These are phyloP conservation scores for Trebouxia sp. DNA, from an alignment of 139 green algal genomes.

Conservation along the genomic window DNA sequence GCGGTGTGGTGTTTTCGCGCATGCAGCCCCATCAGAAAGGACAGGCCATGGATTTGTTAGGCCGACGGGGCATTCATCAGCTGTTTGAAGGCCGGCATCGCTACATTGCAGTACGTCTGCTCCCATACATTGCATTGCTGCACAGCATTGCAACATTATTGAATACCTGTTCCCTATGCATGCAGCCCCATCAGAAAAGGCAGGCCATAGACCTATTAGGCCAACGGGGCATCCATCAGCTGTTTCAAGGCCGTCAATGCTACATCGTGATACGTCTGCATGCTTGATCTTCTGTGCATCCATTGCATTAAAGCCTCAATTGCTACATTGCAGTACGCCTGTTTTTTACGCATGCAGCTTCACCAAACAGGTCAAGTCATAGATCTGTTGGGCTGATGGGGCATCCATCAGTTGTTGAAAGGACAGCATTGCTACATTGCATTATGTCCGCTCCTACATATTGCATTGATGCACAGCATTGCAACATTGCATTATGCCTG, in stretches of 20 bases:
- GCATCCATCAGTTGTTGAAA: background rate
- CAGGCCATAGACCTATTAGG: no score
- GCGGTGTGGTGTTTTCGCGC: background rate
- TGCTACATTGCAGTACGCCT: no score
- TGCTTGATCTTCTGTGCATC: no score
- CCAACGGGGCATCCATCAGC: no score
- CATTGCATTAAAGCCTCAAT: no score
- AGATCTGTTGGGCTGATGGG: background rate
- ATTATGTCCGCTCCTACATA: background rate
- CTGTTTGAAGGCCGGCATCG: background rate
- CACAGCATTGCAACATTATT: background rate
- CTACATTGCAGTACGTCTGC: background rate
- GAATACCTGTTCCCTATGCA: background rate
- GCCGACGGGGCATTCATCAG: background rate
- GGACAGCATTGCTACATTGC: background rate
- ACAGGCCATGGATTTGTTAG: background rate
- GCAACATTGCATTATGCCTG: background rate
- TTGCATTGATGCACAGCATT: background rate
- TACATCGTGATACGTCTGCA: no score
- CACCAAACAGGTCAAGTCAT: background rate
- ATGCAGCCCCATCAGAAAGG: background rate
- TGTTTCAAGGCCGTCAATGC: no score
- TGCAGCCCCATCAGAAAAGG: no score
- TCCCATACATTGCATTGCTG: background rate
- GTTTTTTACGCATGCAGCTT: background rate